These are phyloP conservation scores for Rhizophora mangle DNA, from an alignment of 345 rosid genomes.

Conservation along the genomic window DNA sequence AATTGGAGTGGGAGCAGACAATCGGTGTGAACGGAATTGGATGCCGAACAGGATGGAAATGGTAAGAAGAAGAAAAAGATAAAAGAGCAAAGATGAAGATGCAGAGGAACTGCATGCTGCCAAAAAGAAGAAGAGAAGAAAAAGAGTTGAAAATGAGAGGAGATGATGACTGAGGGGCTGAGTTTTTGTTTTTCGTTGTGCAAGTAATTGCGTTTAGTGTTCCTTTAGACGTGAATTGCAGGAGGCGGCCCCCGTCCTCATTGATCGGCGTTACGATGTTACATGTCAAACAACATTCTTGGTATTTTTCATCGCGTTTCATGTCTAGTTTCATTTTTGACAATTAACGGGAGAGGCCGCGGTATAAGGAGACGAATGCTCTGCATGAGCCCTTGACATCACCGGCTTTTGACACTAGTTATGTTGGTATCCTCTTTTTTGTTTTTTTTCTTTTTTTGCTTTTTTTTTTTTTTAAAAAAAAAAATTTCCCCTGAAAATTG, in stretches of 20 bases:
- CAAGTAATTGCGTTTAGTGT: too few relatives aligned
- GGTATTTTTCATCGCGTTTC: neutral
- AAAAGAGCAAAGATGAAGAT: slow-evolving; percentile 30
- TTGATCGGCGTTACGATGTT: neutral
- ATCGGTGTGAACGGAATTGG: slow-evolving; percentile 14
- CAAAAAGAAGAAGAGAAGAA: slow-evolving; percentile 12
- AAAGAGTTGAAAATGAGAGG: slow-evolving; percentile 22
- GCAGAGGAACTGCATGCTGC: slow-evolving; percentile 9
- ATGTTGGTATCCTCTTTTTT: accelerated
- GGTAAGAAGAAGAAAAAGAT: slow-evolving; percentile 39
- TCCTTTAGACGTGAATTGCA: too few relatives aligned
- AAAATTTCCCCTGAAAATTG: too few relatives aligned
- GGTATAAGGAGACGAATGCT: too few relatives aligned
- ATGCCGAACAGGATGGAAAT: slow-evolving; percentile 6
- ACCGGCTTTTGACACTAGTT: too few relatives aligned
- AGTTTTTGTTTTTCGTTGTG: too few relatives aligned
- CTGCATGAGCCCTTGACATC: too few relatives aligned
- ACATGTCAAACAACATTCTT: neutral
- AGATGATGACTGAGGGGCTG: slow-evolving; percentile 32
- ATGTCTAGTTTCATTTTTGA: neutral
- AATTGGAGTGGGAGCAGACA: slow-evolving; percentile 27
- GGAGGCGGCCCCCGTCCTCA: too few relatives aligned
- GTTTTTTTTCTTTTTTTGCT: too few relatives aligned
- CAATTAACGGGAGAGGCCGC: too few relatives aligned
- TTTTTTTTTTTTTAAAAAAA: too few relatives aligned